Conservation (phyloP, 2,329 filamentous ascomycete genomes). For the Gremmenia infestans region DNA sequence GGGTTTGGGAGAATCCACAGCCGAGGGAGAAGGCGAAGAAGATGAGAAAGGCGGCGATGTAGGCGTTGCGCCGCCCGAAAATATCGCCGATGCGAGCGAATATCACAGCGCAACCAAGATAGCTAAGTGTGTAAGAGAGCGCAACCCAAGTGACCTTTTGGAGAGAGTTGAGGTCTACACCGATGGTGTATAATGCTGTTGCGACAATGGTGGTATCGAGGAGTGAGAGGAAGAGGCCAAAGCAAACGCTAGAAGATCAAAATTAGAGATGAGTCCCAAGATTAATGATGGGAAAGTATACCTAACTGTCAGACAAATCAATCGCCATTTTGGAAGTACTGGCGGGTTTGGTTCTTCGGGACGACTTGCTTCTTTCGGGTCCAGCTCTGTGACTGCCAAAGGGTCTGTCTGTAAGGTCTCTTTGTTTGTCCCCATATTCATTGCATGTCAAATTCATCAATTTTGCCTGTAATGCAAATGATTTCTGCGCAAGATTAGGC, state of each 20-base stretch:
- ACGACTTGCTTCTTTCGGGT: background rate
- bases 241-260: conserved; percentile 36
- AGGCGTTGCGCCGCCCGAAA: conserved; percentile 47
- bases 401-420: background rate
- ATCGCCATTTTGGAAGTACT: conserved; percentile 11
- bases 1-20: conserved; percentile 42
- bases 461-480: too few relatives aligned
- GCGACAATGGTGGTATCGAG: conserved; percentile 58
- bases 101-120: conserved; percentile 46
- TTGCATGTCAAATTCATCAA: too few relatives aligned
- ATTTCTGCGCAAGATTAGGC: too few relatives aligned
- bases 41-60: conserved; percentile 44
- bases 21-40: conserved; percentile 53
- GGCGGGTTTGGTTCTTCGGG: background rate
- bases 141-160: conserved; percentile 49
- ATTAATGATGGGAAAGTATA: background rate
- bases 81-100: conserved; percentile 51
- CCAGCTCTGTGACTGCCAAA: background rate
- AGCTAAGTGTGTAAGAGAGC: conserved; percentile 43
- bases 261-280: background rate
- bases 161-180: conserved; percentile 43
- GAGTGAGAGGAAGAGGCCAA: conserved; percentile 54
- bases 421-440: too few relatives aligned
- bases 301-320: conserved; percentile 9
- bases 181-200: conserved; percentile 52